Evolutionary conservation across 2,329 filamentous ascomycete species (phyloP), one percentile per base, ranked within the genome.

Genomic region (Paraphoma chrysanthemicola): DNA sequence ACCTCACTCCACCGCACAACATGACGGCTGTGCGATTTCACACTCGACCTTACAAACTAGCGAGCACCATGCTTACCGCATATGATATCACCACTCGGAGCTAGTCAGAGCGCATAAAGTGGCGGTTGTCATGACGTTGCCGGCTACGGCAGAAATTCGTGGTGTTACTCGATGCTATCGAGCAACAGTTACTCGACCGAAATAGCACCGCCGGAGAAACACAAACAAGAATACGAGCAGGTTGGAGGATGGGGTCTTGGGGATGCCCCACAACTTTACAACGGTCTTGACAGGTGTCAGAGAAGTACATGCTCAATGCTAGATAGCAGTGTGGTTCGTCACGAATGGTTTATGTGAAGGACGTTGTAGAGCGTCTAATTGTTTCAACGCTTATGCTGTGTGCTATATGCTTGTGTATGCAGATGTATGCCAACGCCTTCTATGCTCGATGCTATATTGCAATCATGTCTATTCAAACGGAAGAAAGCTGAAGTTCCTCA

Each of bases 101-200:
- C 39, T 8, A 17, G 39, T 9, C 39, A 16, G 12, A n/a, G n/a
- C n/a, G 39, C 39, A 16, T 14, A 42, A n/a, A 16, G 45, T 48
- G 45, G 45, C 45, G 31, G 45, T 10, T 48, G 16, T 48, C 45
- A 48, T 48, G 45, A 48, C 45, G 45, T 48, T 30, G n/a, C 7
- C 31, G 10, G 14, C 3, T 38, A 2, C 45, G 45, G n/a, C 33
- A 9, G 45, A 12, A 14, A 33, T 28, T 5, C 33, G 28, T 47
- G 44, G 16, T 47, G 44, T 48, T 47, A 47, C 44, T 47, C 44
- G 44, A 47, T 47, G 9, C 8, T 31, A 47, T 47, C 44, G 44
- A 47, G 44, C 12, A 47, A 47, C 30, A 30, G 23, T 47, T 47
- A 47, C 18, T 47, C 23, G 44, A 47, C 5, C 29, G 29, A 30